phyloP scores from a whole-genome alignment of 2,329 filamentous ascomycete genomes.

The Trichoderma sp. region DNA sequence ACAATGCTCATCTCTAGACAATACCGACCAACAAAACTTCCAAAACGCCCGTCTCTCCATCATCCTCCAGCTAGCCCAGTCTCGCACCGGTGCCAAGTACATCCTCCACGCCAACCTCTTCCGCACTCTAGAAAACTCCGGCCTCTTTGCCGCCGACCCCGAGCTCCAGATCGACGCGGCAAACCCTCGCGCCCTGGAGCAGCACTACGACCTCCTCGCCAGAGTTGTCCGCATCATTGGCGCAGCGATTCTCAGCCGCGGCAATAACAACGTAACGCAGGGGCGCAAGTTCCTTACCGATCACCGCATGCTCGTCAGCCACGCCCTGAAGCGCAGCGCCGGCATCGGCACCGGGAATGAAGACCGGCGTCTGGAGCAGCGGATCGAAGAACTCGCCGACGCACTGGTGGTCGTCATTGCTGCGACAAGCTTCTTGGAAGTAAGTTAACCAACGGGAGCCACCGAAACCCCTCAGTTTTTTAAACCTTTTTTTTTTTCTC shows the following conservation, averaged over 20 bases:
- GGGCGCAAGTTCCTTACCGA: constrained; percentile 77
- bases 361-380: constrained; percentile 49
- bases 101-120: constrained; percentile 90
- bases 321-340: constrained; percentile 85
- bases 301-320: constrained; percentile 78
- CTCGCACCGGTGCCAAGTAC: constrained; percentile 75
- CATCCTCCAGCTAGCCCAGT: constrained; percentile 79
- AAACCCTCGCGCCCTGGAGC: constrained; percentile 66
- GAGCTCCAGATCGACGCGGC: constrained; percentile 80
- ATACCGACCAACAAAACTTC: constrained; percentile 48
- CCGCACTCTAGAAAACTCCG: constrained; percentile 72
- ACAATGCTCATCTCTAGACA: constrained; percentile 30
- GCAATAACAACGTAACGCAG: constrained; percentile 77
- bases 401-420: constrained; percentile 79
- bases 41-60: constrained; percentile 74
- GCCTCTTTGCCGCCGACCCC: constrained; percentile 85
- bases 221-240: constrained; percentile 78
- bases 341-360: constrained; percentile 59
- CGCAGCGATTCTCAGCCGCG: constrained; percentile 75
- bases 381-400: constrained; percentile 75
- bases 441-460: constrained; percentile 42
- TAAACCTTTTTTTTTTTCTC: background rate
- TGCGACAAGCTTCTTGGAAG: constrained; percentile 81
- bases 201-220: constrained; percentile 81
- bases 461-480: too few species aligned